A percentile compares a stretch with the other conserved stretches of the same genome.
Conservation (phyloP, 495 filamentous ascomycete genomes). For the Halenospora varia region DNA sequence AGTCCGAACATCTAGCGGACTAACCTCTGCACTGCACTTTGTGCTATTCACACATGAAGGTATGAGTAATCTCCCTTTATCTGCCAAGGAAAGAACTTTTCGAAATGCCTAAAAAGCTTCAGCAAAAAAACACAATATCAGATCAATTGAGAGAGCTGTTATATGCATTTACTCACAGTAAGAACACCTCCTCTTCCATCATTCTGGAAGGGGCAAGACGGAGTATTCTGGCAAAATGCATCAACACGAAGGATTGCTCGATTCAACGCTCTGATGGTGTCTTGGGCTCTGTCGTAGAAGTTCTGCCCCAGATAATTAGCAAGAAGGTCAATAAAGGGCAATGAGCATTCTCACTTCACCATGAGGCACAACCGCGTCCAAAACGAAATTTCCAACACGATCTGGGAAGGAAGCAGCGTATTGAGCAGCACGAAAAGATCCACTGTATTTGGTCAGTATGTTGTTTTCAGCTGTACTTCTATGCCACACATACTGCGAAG, state of each 20-base stretch:
- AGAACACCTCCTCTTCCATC: slow-evolving; percentile 1
- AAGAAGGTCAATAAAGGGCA: neutral
- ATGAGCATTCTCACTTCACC: neutral
- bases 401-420: slow-evolving; percentile 1
- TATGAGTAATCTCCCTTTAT: neutral
- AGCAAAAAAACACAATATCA: neutral
- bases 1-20: neutral
- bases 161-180: neutral
- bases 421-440: neutral
- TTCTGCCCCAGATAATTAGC: neutral
- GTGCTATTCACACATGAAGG: neutral
- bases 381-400: neutral
- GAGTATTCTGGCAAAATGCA: neutral
- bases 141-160: neutral
- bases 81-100: neutral
- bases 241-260: neutral
- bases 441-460: neutral
- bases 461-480: neutral
- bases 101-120: neutral
- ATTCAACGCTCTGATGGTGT: neutral
- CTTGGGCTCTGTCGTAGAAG: neutral
- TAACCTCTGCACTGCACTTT: neutral
- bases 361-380: neutral
- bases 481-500: neutral
- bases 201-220: neutral